phyloP scores from a whole-genome alignment of 108 stramenopile genomes.

The Thalassiosira profunda region DNA sequence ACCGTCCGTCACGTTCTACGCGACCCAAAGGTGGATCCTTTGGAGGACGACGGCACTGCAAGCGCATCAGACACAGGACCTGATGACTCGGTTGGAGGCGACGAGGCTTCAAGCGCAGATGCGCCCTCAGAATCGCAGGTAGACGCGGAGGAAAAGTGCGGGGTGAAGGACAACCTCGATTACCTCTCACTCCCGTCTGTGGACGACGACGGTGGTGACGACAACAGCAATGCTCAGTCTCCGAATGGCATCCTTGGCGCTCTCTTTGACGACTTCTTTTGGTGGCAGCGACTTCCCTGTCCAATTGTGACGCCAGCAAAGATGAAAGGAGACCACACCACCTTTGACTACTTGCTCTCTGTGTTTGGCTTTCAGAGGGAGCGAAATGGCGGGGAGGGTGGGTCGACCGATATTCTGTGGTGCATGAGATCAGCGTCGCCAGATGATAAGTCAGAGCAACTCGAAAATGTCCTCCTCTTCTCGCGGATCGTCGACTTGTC shows the following conservation, averaged over 20 bases:
- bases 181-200: constrained; percentile 21
- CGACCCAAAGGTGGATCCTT: background rate
- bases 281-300: constrained; percentile 16
- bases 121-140: background rate
- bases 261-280: constrained; percentile 34
- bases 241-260: background rate
- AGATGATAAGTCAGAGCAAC: background rate
- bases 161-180: constrained; percentile 25
- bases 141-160: background rate
- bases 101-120: background rate
- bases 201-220: background rate
- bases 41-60: background rate
- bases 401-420: background rate
- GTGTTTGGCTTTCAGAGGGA: constrained; percentile 28
- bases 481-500: constrained; percentile 35
- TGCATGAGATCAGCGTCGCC: background rate
- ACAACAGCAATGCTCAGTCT: background rate
- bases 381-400: background rate
- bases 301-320: background rate
- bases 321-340: background rate
- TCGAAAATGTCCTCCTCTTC: constrained; percentile 3
- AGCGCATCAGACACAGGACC: background rate
- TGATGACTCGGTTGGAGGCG: background rate
- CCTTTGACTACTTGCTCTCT: constrained; percentile 15
- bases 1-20: constrained; percentile 8